These are phyloP conservation scores for Vaccinium macrocarpon DNA, from an alignment of 148 eudicot genomes.

Conservation along the genomic window DNA sequence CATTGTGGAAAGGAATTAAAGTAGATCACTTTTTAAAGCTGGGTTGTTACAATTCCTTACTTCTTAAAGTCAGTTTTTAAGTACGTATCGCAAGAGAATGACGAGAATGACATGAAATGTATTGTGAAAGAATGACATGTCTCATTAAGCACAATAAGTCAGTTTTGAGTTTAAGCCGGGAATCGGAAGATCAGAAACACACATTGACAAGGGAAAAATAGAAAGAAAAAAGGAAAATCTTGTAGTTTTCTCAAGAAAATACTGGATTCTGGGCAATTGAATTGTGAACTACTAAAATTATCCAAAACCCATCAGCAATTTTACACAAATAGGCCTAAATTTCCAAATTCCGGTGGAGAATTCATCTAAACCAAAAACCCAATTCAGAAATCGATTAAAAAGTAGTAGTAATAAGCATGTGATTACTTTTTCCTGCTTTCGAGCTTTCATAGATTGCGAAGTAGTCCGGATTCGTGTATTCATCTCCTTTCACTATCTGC, in stretches of 20 bases:
- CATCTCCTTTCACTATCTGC: slow-evolving; percentile 23
- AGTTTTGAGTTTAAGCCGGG: too few relatives aligned
- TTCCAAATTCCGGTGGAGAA: not conserved
- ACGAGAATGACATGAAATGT: too few relatives aligned
- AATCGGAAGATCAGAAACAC: not conserved
- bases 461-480: slow-evolving; percentile 22
- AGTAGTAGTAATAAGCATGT: not conserved
- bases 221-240: not conserved
- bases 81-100: too few relatives aligned
- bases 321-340: slow-evolving; percentile 11
- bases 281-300: not conserved
- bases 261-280: slow-evolving; percentile 1
- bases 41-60: too few relatives aligned
- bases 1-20: slow-evolving; percentile 3
- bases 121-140: too few relatives aligned
- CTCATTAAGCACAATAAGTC: too few relatives aligned
- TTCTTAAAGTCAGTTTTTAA: too few relatives aligned
- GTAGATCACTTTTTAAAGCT: slow-evolving; percentile 4
- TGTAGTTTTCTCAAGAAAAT: not conserved
- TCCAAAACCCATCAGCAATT: slow-evolving; percentile 7
- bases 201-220: too few relatives aligned
- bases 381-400: slow-evolving; percentile 4
- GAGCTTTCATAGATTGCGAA: slow-evolving; percentile 37
- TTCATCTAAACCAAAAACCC: not conserved
- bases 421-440: slow-evolving; percentile 39